Percentiles rank a stretch among this genome's conserved stretches.
Conservation (phyloP, 257 asterid genomes). For the Marsdenia floribunda region DNA sequence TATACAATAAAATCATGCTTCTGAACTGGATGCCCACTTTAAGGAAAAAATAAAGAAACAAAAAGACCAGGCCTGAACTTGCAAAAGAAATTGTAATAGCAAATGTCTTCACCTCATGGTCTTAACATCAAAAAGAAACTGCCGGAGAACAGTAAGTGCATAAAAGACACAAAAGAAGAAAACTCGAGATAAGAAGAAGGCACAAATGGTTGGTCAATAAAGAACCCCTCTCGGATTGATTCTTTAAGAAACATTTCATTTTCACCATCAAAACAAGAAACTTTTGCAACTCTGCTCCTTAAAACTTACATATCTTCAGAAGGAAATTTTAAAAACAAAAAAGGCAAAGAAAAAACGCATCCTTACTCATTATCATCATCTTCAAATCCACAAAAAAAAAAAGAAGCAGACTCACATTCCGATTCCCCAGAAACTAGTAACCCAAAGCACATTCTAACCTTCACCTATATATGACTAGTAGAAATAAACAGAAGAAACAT, state of each 20-base stretch:
- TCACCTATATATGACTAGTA: not conserved
- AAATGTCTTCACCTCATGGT: not conserved
- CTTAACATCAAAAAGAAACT: not conserved
- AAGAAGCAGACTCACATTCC: slow-evolving; percentile 13
- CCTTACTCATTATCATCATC: slow-evolving; percentile 4
- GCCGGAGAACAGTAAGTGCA: not conserved
- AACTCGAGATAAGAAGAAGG: slow-evolving; percentile 14
- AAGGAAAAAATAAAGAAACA: too few species aligned
- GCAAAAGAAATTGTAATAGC: not conserved
- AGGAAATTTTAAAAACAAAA: not conserved
- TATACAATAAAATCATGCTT: not conserved
- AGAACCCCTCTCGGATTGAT: not conserved
- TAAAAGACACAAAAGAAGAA: not conserved
- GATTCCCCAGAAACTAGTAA: slow-evolving; percentile 7
- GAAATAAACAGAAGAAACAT: slow-evolving; percentile 7
- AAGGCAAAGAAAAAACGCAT: not conserved
- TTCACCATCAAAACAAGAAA: not conserved
- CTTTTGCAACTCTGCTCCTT: not conserved
- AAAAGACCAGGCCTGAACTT: too few species aligned
- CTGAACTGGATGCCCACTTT: not conserved
- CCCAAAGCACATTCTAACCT: slow-evolving; percentile 19
- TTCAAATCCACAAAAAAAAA: slow-evolving; percentile 22
- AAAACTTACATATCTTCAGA: not conserved
- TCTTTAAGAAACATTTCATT: not conserved
- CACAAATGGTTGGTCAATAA: not conserved